Evolutionary conservation across 495 filamentous ascomycete species (phyloP), one percentile per base, ranked within the genome.

Genomic region (Podospora appendiculata): DNA sequence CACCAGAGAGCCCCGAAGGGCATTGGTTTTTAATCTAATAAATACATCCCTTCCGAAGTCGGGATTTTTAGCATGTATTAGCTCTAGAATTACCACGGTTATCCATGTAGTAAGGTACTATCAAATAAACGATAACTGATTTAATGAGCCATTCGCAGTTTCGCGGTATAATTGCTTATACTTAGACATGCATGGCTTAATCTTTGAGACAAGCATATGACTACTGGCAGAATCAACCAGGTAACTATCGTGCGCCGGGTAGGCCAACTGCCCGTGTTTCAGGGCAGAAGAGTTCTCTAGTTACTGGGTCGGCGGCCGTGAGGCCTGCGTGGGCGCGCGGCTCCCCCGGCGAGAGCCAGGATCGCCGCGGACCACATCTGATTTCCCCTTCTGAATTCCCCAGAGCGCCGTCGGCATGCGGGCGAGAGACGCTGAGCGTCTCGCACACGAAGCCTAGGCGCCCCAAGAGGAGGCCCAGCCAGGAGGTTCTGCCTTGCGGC

Each of bases 201-300:
- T 83, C 75, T 82, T 83, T 84, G 76, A 84, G 75, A 83, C 76
- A 84, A 83, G 75, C 75, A 83, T 83, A 82, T 83, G 72, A 82
- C 76, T 82, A 81, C 78, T 82, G 74, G 76, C 78, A 83, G 78
- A 38, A 38, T 38, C 36, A 38, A 38, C 36, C 36, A 38, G 36
- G 36, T 38, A 38, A 38, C 36, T 38, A 38, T 38, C 36, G 36
- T 38, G 36, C 36, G 36, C 36, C 36, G 36, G 36, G 36, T 38
- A 10, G 36, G 36, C 36, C 36, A 38, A 38, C 36, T 38, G 36
- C 36, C 36, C 36, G 36, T 38, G 36, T 38, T 38, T 38, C 36
- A 38, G 36, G 36, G 36, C 36, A 38, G 36, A 38, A 38, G 36
- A 38, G 36, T 38, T 61, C 39, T 52, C 51, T 57, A 56, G 50